A percentile compares a stretch with the other conserved stretches of the same genome.
phyloP scores from a whole-genome alignment of 352 stramenopile species.

The Pythium periplocum region DNA sequence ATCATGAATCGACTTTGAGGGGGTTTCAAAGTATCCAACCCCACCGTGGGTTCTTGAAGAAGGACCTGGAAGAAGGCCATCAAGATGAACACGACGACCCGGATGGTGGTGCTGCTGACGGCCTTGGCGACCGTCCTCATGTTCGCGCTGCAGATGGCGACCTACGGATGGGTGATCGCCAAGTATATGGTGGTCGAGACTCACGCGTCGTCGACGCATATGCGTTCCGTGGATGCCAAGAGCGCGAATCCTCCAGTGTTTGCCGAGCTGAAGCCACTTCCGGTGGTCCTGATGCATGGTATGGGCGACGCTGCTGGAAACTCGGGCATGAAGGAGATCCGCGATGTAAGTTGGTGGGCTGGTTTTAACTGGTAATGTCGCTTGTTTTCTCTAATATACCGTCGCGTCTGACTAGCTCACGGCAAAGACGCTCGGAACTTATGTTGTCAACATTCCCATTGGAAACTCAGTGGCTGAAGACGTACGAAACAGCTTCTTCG shows the following conservation, averaged over 20 bases:
- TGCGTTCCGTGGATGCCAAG: not conserved
- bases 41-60: constrained; percentile 13
- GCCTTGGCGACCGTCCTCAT: constrained; percentile 29
- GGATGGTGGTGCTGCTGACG: constrained; percentile 31
- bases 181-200: constrained; percentile 17
- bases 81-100: constrained; percentile 13
- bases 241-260: constrained; percentile 28
- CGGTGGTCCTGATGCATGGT: constrained; percentile 88
- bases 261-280: constrained; percentile 23
- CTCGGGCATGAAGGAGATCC: constrained; percentile 81
- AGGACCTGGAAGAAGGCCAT: not conserved
- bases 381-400: no score
- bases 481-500: constrained; percentile 91
- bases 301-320: constrained; percentile 94
- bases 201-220: not conserved
- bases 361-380: no score
- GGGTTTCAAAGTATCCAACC: not conserved
- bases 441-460: constrained; percentile 87
- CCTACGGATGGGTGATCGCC: constrained; percentile 24
- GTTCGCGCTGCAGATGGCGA: constrained; percentile 45
- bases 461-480: constrained; percentile 80
- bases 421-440: constrained; percentile 72
- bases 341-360: constrained; percentile 34
- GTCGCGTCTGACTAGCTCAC: constrained; percentile 33
- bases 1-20: not conserved